These are phyloP conservation scores for Wickerhamiella sergipiensis DNA, from an alignment of 805 yeast species.

Conservation along the genomic window DNA sequence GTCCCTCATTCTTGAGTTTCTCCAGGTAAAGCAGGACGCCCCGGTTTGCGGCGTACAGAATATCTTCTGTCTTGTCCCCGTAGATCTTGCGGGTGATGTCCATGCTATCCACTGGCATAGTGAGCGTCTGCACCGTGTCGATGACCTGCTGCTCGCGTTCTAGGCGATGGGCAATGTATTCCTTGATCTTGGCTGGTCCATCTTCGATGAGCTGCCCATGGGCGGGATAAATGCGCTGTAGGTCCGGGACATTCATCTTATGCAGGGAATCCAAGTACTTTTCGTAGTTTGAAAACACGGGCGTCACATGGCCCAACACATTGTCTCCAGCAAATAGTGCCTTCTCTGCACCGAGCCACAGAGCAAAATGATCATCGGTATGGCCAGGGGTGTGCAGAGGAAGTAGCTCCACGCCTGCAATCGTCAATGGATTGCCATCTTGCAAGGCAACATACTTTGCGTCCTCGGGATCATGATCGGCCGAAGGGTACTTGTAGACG, in stretches of 20 bases:
- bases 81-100: slow-evolving; percentile 20
- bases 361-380: slow-evolving; percentile 25
- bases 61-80: slow-evolving; percentile 15
- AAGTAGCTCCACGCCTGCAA: slow-evolving; percentile 20
- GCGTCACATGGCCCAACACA: slow-evolving; percentile 27
- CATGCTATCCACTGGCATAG: slow-evolving; percentile 6
- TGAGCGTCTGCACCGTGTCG: slow-evolving; percentile 8
- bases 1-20: slow-evolving; percentile 19
- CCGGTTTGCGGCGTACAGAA: slow-evolving; percentile 22
- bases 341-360: slow-evolving; percentile 25
- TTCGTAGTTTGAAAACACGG: slow-evolving; percentile 23
- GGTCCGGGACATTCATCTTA: slow-evolving; percentile 16
- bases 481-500: slow-evolving; percentile 9
- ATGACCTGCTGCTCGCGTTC: slow-evolving; percentile 24
- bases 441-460: slow-evolving; percentile 9
- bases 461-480: slow-evolving; percentile 1
- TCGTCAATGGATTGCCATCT: slow-evolving; percentile 15
- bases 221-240: slow-evolving; percentile 24
- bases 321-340: slow-evolving; percentile 26
- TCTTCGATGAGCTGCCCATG: slow-evolving; percentile 25
- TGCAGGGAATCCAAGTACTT: slow-evolving; percentile 21
- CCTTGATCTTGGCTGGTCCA: slow-evolving; percentile 20
- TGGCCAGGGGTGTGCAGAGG: slow-evolving; percentile 27
- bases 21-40: slow-evolving; percentile 22
- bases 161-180: slow-evolving; percentile 24